Conservation (phyloP, 139 green algal genomes). For the Auxenochlorella pyrenoidosa region DNA sequence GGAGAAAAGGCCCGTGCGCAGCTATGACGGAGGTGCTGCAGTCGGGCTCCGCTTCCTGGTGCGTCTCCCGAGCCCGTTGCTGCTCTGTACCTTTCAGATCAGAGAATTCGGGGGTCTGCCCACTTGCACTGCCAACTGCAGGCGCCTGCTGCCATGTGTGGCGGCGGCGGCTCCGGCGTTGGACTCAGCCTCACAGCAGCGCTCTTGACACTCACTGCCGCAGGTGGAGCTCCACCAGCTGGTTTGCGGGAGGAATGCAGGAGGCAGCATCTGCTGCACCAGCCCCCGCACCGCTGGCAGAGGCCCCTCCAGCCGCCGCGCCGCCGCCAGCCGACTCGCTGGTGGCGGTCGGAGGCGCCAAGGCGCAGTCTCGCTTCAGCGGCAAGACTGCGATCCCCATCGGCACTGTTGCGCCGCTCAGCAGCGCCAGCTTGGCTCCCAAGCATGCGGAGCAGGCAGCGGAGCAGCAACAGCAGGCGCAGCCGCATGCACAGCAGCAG, state of each 20-base stretch:
- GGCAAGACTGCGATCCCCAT: slow-evolving; percentile 46
- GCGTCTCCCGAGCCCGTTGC: background rate
- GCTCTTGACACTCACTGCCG: background rate
- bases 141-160: background rate
- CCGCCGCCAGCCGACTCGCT: background rate
- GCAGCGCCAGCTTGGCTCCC: background rate
- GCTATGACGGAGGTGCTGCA: background rate
- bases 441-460: background rate
- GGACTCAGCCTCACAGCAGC: background rate
- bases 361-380: slow-evolving; percentile 42
- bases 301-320: background rate
- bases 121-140: background rate
- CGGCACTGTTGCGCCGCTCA: slow-evolving; percentile 15
- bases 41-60: background rate
- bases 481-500: background rate
- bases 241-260: slow-evolving; percentile 9
- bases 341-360: slow-evolving; percentile 25
- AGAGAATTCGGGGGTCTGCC: no score
- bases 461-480: background rate
- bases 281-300: background rate
- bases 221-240: slow-evolving; percentile 4
- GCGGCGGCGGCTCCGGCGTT: background rate
- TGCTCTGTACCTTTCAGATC: no score
- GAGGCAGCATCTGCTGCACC: background rate
- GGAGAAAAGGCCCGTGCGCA: background rate